Percentiles rank a stretch among this genome's conserved stretches.
Conservation (phyloP, 495 filamentous ascomycete genomes). For the Penicillium goetzii region DNA sequence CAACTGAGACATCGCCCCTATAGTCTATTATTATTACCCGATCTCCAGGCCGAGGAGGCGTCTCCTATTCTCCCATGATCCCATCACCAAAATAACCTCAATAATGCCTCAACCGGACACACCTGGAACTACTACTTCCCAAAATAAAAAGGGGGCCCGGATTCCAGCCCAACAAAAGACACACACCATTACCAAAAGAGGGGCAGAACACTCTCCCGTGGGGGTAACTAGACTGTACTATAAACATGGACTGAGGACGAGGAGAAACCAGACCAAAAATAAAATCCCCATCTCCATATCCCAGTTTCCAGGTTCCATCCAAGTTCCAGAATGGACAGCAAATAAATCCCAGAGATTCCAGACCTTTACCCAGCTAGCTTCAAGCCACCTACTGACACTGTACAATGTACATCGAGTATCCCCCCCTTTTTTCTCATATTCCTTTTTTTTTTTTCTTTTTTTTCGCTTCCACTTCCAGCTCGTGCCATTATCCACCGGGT, state of each 20-base stretch:
- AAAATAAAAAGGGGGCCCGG: conserved; percentile 6
- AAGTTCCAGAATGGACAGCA: conserved; percentile 19
- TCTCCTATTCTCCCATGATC: neutral
- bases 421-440: neutral
- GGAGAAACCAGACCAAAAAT: conserved; percentile 2
- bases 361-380: neutral
- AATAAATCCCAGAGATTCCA: conserved; percentile 5
- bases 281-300: neutral
- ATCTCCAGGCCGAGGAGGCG: neutral
- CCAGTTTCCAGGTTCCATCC: conserved; percentile 9
- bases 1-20: neutral
- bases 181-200: conserved; percentile 7
- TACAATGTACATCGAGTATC: neutral
- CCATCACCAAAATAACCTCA: neutral
- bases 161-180: neutral
- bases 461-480: neutral
- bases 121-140: neutral
- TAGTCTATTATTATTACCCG: no score
- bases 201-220: conserved; percentile 25
- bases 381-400: no score
- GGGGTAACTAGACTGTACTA: neutral
- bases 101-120: neutral
- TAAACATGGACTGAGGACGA: neutral
- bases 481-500: conserved; percentile 1
- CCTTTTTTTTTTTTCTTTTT: neutral